Evolutionary conservation across 1,139 yeast genomes (phyloP).

Genomic region (Suhomyces ambrosiae): DNA sequence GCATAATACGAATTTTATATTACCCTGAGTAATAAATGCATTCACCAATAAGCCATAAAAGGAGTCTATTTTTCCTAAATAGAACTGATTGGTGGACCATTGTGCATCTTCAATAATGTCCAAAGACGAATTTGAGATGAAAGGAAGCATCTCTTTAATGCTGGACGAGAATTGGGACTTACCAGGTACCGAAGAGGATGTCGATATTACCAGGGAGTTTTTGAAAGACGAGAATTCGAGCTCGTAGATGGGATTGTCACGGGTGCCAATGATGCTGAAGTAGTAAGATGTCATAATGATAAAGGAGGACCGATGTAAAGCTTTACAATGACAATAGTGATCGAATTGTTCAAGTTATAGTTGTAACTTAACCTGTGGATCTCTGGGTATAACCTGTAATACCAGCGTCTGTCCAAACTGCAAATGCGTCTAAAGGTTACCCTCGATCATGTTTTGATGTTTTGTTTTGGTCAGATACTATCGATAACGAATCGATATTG

Average conservation of each 20-base stretch:
- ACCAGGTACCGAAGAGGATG: constrained; percentile 48
- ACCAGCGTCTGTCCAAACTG: no score
- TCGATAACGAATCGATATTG: background rate
- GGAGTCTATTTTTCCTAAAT: constrained; percentile 78
- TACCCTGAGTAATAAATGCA: constrained; percentile 87
- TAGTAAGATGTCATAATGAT: constrained; percentile 63
- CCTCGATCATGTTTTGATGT: constrained; percentile 11
- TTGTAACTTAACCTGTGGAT: no score
- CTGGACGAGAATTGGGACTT: constrained; percentile 66
- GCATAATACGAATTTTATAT: constrained; percentile 76
- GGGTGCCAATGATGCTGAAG: constrained; percentile 84
- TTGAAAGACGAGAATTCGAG: constrained; percentile 81
- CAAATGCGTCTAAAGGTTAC: constrained; percentile 7
- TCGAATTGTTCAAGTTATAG: no score
- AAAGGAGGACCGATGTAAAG: background rate
- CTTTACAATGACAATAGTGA: no score
- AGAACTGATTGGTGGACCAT: constrained; percentile 68
- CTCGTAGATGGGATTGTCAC: constrained; percentile 85
- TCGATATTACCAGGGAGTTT: constrained; percentile 11
- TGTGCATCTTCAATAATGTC: constrained; percentile 89
- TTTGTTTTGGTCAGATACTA: constrained; percentile 8
- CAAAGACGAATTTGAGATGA: constrained; percentile 82
- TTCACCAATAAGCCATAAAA: constrained; percentile 81
- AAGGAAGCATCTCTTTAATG: constrained; percentile 80
- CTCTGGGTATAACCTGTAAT: no score